Evolutionary conservation across 2,329 filamentous ascomycete genomes (phyloP).

Genomic region (Taxawa tesnikishii): DNA sequence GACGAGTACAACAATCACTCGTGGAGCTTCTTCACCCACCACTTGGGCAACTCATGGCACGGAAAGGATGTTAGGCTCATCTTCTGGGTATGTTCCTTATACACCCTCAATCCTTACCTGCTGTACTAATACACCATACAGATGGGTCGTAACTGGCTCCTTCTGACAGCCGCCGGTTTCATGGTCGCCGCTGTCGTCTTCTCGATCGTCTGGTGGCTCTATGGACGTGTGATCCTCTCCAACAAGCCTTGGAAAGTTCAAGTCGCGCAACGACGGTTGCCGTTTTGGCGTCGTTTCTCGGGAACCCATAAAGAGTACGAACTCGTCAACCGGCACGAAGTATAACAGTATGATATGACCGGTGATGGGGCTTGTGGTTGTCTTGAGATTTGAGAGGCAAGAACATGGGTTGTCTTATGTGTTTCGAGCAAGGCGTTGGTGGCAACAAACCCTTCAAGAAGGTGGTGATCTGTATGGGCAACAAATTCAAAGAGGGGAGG

Average conservation of each 20-base stretch:
- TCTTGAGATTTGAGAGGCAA: too few relatives aligned
- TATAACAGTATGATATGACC: too few relatives aligned
- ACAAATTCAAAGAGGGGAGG: too few relatives aligned
- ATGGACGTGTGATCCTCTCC: slow-evolving; percentile 27
- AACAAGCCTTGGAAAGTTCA: slow-evolving; percentile 4
- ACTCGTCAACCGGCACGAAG: slow-evolving; percentile 6
- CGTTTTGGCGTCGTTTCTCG: slow-evolving; percentile 7
- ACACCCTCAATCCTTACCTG: too few relatives aligned
- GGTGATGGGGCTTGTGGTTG: too few relatives aligned
- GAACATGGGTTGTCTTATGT: too few relatives aligned
- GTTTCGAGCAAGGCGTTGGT: too few relatives aligned
- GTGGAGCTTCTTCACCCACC: slow-evolving; percentile 62
- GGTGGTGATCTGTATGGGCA: too few relatives aligned
- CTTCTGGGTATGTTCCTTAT: slow-evolving; percentile 41
- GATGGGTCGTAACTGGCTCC: slow-evolving; percentile 39
- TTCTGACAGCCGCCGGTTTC: slow-evolving; percentile 41
- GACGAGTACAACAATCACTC: slow-evolving; percentile 55
- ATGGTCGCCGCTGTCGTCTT: slow-evolving; percentile 34
- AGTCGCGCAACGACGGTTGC: slow-evolving; percentile 5
- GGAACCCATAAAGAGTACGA: slow-evolving; percentile 8
- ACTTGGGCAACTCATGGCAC: slow-evolving; percentile 55
- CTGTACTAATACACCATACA: too few relatives aligned
- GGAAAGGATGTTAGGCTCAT: slow-evolving; percentile 50
- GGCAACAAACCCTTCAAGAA: too few relatives aligned
- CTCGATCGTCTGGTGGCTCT: slow-evolving; percentile 37